These are phyloP conservation scores for Triglochin maritima DNA, from an alignment of 106 monocot genomes.

Conservation along the genomic window DNA sequence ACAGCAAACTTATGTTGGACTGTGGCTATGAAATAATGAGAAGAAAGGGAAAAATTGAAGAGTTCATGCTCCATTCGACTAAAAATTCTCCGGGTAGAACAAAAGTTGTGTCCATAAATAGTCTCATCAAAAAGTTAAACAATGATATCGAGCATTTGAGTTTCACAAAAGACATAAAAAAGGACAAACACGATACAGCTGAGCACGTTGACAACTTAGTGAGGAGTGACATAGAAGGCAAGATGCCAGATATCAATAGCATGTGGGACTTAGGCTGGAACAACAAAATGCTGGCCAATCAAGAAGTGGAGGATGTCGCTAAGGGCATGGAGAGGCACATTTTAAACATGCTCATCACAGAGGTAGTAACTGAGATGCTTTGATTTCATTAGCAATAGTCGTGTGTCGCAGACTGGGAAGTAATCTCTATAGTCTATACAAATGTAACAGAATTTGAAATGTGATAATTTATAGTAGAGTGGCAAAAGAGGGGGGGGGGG, in stretches of 20 bases:
- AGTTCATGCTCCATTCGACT: constrained; percentile 5
- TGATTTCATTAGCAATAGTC: neutral
- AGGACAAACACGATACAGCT: constrained; percentile 15
- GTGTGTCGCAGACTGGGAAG: neutral
- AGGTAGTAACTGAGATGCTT: constrained; percentile 18
- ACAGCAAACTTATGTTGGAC: constrained; percentile 29
- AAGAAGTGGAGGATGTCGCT: constrained; percentile 34
- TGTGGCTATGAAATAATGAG: constrained; percentile 47
- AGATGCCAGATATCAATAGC: constrained; percentile 45
- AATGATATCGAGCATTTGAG: constrained; percentile 37
- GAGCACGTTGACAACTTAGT: constrained; percentile 33
- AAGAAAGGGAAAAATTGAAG: constrained; percentile 44
- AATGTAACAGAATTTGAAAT: too few species aligned
- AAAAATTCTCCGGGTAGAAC: neutral
- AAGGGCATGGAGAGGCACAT: constrained; percentile 49
- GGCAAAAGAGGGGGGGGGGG: too few species aligned
- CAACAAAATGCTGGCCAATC: constrained; percentile 10
- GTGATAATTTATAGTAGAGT: too few species aligned
- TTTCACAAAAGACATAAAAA: neutral
- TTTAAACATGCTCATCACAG: constrained; percentile 43
- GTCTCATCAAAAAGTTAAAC: constrained; percentile 36
- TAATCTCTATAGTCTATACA: too few species aligned
- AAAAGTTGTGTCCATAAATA: constrained; percentile 25
- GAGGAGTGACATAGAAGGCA: constrained; percentile 31
- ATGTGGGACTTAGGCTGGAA: constrained; percentile 66